Evolutionary conservation across 768 basidiomycete species (phyloP).

Genomic region (Artomyces pyxidatus): DNA sequence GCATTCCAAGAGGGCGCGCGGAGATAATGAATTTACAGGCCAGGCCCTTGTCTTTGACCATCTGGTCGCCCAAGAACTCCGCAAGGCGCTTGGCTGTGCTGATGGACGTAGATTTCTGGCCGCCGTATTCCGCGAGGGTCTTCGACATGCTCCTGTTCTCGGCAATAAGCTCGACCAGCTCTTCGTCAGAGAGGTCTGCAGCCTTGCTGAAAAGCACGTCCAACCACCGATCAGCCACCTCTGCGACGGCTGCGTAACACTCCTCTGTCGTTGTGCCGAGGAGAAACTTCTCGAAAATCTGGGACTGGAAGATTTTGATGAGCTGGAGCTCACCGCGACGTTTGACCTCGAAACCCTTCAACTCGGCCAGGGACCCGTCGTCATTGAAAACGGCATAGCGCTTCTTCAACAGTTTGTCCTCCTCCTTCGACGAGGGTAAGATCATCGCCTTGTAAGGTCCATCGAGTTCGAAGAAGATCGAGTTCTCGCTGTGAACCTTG

Average conservation of each 20-base stretch:
- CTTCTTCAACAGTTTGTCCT: slow-evolving; percentile 97
- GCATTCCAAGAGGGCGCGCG: slow-evolving; percentile 82
- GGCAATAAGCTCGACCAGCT: slow-evolving; percentile 94
- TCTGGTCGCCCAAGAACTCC: slow-evolving; percentile 94
- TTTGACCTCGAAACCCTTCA: slow-evolving; percentile 99
- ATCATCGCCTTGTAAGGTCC: slow-evolving; percentile 99
- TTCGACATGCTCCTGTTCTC: slow-evolving; percentile 98
- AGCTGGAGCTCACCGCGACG: slow-evolving; percentile 94
- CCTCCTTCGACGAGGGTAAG: slow-evolving; percentile 96
- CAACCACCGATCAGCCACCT: slow-evolving; percentile 94
- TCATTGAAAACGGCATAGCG: slow-evolving; percentile 99
- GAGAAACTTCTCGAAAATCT: slow-evolving; percentile 96
- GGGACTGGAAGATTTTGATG: slow-evolving; percentile 99
- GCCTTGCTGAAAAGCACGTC: slow-evolving; percentile 89
- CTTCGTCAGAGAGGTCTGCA: slow-evolving; percentile 79
- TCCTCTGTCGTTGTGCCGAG: slow-evolving; percentile 90
- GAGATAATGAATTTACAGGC: slow-evolving; percentile 99
- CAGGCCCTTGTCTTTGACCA: slow-evolving; percentile 99
- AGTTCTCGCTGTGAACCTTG: slow-evolving; percentile 86
- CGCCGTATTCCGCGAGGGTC: slow-evolving; percentile 91
- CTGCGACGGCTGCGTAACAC: slow-evolving; percentile 90
- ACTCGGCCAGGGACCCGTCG: slow-evolving; percentile 92
- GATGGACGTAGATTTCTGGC: slow-evolving; percentile 97
- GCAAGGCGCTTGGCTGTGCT: slow-evolving; percentile 91
- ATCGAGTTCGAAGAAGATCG: slow-evolving; percentile 98